Base-by-base conservation (phyloP, 345 rosid genomes). In the Acer yangbiense region DNA sequence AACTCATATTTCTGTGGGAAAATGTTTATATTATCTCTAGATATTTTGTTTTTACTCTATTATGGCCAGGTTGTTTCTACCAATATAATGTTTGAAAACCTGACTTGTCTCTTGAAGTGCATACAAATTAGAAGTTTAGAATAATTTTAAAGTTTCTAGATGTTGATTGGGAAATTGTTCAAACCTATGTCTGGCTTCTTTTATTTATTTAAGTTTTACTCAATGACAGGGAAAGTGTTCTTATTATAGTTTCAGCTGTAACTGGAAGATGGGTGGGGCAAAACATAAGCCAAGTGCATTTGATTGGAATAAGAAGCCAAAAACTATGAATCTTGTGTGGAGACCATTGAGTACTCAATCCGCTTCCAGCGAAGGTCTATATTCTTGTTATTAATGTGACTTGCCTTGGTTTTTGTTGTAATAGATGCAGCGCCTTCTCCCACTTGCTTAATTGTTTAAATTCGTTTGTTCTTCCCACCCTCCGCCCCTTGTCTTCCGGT, bases 261-360 rank as follows among this genome's bases (percentile, higher is more conserved):
- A 41, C 72, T 62, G 63, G 79, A 77, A 52, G 80, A 82, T 81
- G 84, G 21, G 65, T 76, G 84, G 77, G 57, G 65, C n/a, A 3
- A 79, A 86, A 78, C 74, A 75, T 74, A 75, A 74, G 18, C 25
- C 20, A 2, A 73, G 71, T 12, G 27, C 70, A 3, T 77, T 78
- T 84, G 88, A 82, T 46, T 71, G 75, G 76, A 57, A 25, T 54
- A 89, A 78, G 80, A 87, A 82, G 84, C 67, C 17, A 55, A 89
- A 85, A 82, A 77, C 69, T 25, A 74, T 71, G 7, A 81, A 78
- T 78, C 85, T 23, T 50, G 86, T 71, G 10, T 87, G 98, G 98
- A 90, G 86, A 76, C 89, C 91, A 17, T 79, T 88, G 60, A 86
- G 90, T 80, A 79, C 84, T 79, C 85, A 78, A 43, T 83, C 91